Conservation (phyloP, 225 moss, liverwort and hornwort species). For the Bryoerythrophyllum caledonicum region DNA sequence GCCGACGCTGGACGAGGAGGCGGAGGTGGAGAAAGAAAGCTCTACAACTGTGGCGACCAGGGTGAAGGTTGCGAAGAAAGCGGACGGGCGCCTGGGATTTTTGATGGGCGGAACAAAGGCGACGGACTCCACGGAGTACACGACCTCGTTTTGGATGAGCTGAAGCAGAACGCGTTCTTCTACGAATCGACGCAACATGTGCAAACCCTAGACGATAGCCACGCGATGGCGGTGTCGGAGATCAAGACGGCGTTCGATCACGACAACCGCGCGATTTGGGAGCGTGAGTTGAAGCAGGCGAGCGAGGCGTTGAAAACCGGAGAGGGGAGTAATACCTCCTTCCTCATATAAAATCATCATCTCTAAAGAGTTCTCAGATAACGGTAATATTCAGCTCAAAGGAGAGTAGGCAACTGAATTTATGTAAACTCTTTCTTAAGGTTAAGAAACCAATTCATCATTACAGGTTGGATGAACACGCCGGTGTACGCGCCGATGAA, state of each 20-base stretch:
- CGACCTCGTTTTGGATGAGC: constrained; percentile 1
- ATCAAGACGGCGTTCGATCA: constrained; percentile 88
- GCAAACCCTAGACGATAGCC: constrained; percentile 82
- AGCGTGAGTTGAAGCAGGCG: constrained; percentile 79
- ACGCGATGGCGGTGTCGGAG: constrained; percentile 84
- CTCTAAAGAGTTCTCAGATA: no score
- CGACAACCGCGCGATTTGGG: constrained; percentile 85
- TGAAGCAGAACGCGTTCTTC: constrained; percentile 50
- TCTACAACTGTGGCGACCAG: constrained; percentile 36
- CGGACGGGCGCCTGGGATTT: constrained; percentile 68
- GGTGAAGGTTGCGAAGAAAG: constrained; percentile 51
- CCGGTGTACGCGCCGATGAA: no score
- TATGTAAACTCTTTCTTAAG: no score
- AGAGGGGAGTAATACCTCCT: constrained; percentile 43
- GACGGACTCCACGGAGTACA: background rate
- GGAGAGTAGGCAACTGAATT: no score
- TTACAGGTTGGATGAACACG: no score
- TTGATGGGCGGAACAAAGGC: constrained; percentile 32
- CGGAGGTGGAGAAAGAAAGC: constrained; percentile 25
- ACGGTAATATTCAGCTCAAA: no score
- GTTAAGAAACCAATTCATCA: no score
- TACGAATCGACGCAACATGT: constrained; percentile 73
- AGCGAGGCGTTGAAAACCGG: constrained; percentile 75
- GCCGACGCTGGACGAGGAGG: constrained; percentile 42
- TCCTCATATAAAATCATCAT: no score